These are phyloP conservation scores for Backusella tuberculispora DNA, from an alignment of 192 early-diverging fungal genomes.

Conservation along the genomic window DNA sequence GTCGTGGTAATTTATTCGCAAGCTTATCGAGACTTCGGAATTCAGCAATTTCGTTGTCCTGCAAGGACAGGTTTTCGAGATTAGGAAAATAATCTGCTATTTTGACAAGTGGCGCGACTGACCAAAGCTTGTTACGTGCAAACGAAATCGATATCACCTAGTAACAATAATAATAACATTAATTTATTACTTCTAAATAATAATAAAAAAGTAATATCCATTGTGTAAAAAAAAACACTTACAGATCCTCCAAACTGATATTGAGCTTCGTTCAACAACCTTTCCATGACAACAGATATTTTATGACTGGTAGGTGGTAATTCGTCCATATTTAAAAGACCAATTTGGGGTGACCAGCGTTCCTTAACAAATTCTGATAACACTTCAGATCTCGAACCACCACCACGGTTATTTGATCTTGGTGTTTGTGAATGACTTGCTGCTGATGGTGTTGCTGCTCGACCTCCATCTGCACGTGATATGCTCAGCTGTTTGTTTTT, in stretches of 20 bases:
- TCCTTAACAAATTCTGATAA: constrained; percentile 30
- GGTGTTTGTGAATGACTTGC: neutral
- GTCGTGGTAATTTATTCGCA: constrained; percentile 30
- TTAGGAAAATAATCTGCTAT: constrained; percentile 44
- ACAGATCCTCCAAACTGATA: constrained; percentile 24
- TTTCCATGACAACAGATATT: neutral
- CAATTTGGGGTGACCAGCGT: constrained; percentile 19
- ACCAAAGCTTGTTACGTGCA: constrained; percentile 40
- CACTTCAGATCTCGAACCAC: neutral
- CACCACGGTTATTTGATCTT: neutral
- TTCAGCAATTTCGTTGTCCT: constrained; percentile 45
- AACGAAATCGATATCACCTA: constrained; percentile 49
- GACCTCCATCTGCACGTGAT: neutral
- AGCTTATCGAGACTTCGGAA: constrained; percentile 43
- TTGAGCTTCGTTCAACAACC: constrained; percentile 16
- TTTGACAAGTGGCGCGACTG: constrained; percentile 30
- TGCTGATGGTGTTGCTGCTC: neutral
- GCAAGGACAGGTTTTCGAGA: constrained; percentile 48
- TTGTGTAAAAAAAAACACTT: neutral
- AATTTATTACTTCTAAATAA: neutral
- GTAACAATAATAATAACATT: neutral
- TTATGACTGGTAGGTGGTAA: constrained; percentile 21
- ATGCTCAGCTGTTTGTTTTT: neutral
- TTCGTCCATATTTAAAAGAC: constrained; percentile 33
- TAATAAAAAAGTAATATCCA: neutral